Base-by-base conservation (phyloP, 2,329 filamentous ascomycete species). In the Botrytis fragariae region DNA sequence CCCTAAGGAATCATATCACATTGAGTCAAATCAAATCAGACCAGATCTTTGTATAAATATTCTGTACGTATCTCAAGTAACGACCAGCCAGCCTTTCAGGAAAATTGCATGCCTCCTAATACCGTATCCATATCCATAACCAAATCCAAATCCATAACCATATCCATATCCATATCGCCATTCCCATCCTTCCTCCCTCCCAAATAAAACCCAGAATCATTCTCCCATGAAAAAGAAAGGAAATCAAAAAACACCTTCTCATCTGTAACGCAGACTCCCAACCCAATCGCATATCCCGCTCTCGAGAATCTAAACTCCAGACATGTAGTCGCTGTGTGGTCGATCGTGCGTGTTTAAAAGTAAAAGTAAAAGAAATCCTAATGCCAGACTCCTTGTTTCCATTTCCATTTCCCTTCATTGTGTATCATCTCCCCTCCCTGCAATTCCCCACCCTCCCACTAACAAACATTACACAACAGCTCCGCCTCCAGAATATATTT, bases 401-500 rank as follows among this genome's bases (percentile, higher is more conserved):
- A 1, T 57, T 25, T 48, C 44, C 57, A 10, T 22, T 60, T 22
- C 29, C 57, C 14, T 37, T 39, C 18, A 35, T 54, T 54, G 12
- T 54, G 25, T n/a, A 16, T 6, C 12, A 54, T 54, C 57, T n/a
- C 22, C 7, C 3, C 32, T 25, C 29, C 29, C 44, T 18, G 35
- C 60, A 62, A 42, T 20, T 5, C 29, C 25, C 16, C 7, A n/a
- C 32, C 37, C 10, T n/a, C 71, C 54, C 59, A 9, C 74, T 77
- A 82, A 90, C 79, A 85, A 74, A 98, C 94, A 77, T 90, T 91
- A 83, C 93, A 95, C 57, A 98, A 86, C 76, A 98, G 84, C 85
- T 97, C 95, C 45, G 93, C 93, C 85, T 98, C 95, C 73, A 99
- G 87, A 74, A 99, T 99, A 82, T 93, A 98, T 85, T 98, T 99